Evolutionary conservation across 768 basidiomycete genomes (phyloP), one percentile per base, ranked within the genome.

Genomic region (Podaxis rugospora): DNA sequence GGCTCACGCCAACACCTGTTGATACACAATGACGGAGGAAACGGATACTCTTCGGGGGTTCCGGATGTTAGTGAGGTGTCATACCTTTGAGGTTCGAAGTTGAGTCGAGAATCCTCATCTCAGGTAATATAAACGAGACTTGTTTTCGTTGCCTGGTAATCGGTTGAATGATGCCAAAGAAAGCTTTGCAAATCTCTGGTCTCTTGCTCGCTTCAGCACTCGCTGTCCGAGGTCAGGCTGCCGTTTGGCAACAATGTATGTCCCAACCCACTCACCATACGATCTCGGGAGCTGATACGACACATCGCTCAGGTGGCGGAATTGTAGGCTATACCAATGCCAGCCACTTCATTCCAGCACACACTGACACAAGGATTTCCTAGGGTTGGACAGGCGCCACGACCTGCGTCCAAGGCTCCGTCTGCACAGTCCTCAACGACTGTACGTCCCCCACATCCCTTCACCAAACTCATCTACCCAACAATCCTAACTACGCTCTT

Each of bases 311-410:
- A 55, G 54, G 54, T 18, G 54, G 54, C 28, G 54, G 54, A 14
- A 27, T 27, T 5, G 54, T 55, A 39, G 44, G 54, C 25, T 3
- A n/a, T 16, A 9, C 7, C 32, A 32, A 32, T 9, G 7, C 54
- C 9, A 7, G 16, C 13, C 13, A 0, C 52, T 9, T 5, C n/a
- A 25, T 28, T n/a, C 7, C 42, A 18, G n/a, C n/a, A 18, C 42
- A 5, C 14, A 32, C 16, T 52, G 23, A 32, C 32, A 16, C 16
- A 27, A 13, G 14, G 3, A 25, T 27, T 23, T 21, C 14, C 16
- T 52, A 72, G 73, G 72, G 72, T 3, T 77, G 72, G 70, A 66
- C 70, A 0, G 76, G 76, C 3, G 47, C 68, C 11, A 76, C 73
- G 1, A 73, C 74, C 13, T 78, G 76, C 63, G 74, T 68, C 1